These are phyloP conservation scores for Termitomyces sp. DNA, from an alignment of 768 basidiomycete species.

Conservation along the genomic window DNA sequence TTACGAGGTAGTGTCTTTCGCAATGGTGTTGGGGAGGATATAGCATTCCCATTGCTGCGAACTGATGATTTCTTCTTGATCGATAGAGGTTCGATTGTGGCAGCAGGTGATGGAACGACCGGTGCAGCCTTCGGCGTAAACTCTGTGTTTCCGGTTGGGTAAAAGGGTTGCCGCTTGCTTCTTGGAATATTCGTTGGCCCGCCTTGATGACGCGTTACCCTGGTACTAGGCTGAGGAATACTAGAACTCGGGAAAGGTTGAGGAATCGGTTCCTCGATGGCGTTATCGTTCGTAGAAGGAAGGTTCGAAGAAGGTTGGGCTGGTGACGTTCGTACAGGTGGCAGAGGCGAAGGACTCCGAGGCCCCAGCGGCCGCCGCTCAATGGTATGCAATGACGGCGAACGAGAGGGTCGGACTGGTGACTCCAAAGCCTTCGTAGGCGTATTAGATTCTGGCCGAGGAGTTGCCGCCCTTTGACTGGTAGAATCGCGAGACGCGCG, in stretches of 20 bases:
- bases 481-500: conserved; percentile 40
- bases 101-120: conserved; percentile 25
- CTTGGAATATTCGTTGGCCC: conserved; percentile 54
- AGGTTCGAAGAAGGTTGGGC: conserved; percentile 25
- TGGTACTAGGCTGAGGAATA: conserved; percentile 16
- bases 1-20: conserved; percentile 39
- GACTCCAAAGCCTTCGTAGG: conserved; percentile 29
- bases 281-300: conserved; percentile 41
- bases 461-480: conserved; percentile 41
- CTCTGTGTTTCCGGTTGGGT: conserved; percentile 46
- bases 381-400: conserved; percentile 40
- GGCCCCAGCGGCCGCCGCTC: conserved; percentile 69
- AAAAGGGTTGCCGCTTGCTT: conserved; percentile 66
- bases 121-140: conserved; percentile 42
- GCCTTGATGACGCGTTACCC: conserved; percentile 21
- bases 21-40: conserved; percentile 31
- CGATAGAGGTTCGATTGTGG: conserved; percentile 67
- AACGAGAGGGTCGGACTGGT: conserved; percentile 33
- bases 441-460: conserved; percentile 38
- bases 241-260: conserved; percentile 18
- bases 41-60: conserved; percentile 34
- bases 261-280: conserved; percentile 28
- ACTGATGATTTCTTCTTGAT: conserved; percentile 82
- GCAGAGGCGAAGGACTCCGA: conserved; percentile 69
- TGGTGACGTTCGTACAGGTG: conserved; percentile 38